Base-by-base conservation (phyloP, 1,139 yeast genomes). In the Scheffersomyces parashehatae region DNA sequence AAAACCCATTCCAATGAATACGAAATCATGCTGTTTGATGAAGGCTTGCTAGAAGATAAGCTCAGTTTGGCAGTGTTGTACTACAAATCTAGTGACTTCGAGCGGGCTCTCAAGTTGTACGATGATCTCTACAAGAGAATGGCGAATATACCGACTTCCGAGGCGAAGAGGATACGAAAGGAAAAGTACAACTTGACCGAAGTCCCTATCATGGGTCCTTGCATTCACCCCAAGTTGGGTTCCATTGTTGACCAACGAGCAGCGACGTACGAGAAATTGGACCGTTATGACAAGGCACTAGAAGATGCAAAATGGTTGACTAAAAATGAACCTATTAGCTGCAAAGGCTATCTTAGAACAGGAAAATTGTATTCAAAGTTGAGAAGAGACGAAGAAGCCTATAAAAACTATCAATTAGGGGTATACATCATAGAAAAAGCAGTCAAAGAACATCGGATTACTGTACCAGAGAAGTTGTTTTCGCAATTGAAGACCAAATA, bases 291-390 rank as follows among this genome's bases (percentile, higher is more conserved):
- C 0, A 60, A 60, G 20, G 84, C 88, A 0, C 54, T 77, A 36
- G 52, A 53, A 24, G 85, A 81, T 46, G 77, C 81, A 0, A 60
- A 67, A 28, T 62, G 54, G 36, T 62, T 79, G 51, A 62, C 77
- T 3, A 55, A 60, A 14, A 43, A 69, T 2, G 86, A 82, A 39
- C 86, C 88, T 0, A 63, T 73, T 36, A 76, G 81, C 35, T 70
- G 83, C 50, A 83, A 79, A 56, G 84, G 87, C 1, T 83, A 83
- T 52, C 61, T 84, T 26, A 58, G 89, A 38, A 58, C 67, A 1
- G 80, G 82, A 2, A 83, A 81, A 53, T 49, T 81, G 2, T 59
- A 73, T 20, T 52, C 60, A 38, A 45, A 54, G 7, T 46, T 62
- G 43, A 60, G 64, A 0, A 58, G 67, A 33, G 61, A 68, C 5